A percentile compares a stretch with the other conserved stretches of the same genome.
Conservation (phyloP, 2,329 filamentous ascomycete genomes). For the Emergomyces orientalis region DNA sequence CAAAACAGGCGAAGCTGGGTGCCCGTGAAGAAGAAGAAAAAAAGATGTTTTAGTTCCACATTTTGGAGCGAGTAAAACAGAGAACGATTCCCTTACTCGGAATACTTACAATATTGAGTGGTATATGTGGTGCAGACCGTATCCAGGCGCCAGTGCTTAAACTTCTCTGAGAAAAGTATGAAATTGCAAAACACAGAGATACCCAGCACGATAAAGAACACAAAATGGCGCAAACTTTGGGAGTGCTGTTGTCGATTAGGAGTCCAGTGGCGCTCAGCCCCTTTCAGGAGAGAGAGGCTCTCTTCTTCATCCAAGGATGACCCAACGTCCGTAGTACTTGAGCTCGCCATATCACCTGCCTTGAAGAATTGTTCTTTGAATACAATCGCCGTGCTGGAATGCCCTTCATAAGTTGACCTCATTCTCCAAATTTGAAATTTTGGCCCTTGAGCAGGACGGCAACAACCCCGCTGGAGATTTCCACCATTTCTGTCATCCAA, state of each 20-base stretch:
- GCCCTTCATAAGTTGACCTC: neutral
- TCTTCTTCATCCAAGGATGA: neutral
- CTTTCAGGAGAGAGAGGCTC: neutral
- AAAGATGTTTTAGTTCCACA: neutral
- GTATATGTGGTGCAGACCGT: conserved; percentile 12
- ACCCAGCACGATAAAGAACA: conserved; percentile 4
- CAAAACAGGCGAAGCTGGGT: conserved; percentile 23
- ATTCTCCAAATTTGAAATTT: neutral
- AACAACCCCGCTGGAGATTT: neutral
- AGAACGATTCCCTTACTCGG: neutral
- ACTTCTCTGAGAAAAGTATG: conserved; percentile 10
- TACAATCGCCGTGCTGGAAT: neutral
- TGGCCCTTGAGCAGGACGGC: neutral
- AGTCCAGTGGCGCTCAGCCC: neutral
- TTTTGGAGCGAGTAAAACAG: neutral
- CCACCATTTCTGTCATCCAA: neutral
- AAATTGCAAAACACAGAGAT: conserved; percentile 15
- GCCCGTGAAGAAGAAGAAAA: neutral
- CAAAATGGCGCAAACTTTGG: neutral
- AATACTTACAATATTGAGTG: conserved; percentile 10
- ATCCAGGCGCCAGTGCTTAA: conserved; percentile 9
- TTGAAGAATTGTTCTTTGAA: neutral
- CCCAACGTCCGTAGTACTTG: neutral
- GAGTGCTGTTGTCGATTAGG: neutral
- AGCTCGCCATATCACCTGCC: neutral